Conservation (phyloP, 441 rosid genomes). For the Biscutella laevigata region DNA sequence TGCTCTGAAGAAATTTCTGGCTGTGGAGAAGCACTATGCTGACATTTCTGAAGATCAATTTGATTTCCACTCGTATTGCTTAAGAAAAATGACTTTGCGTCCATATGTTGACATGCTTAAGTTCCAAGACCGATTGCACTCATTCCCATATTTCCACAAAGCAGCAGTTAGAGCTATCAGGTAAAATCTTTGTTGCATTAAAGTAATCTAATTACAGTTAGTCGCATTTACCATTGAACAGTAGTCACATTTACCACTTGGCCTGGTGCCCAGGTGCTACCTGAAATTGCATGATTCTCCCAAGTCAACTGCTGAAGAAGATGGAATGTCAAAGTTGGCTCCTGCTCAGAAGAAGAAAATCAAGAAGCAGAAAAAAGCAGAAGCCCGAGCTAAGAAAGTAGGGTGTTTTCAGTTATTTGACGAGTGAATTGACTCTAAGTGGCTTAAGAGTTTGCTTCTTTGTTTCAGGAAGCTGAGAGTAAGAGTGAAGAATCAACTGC, state of each 20-base stretch:
- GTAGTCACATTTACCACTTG: slow-evolving; percentile 2
- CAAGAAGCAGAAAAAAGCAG: slow-evolving; percentile 90
- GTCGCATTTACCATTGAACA: too few relatives aligned
- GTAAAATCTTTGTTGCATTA: slow-evolving; percentile 32
- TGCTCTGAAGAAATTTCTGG: slow-evolving; percentile 84
- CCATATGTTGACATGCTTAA: slow-evolving; percentile 97
- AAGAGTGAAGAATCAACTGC: slow-evolving; percentile 78
- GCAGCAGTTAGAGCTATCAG: slow-evolving; percentile 97
- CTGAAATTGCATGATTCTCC: slow-evolving; percentile 81
- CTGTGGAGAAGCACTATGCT: slow-evolving; percentile 99
- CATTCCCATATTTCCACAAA: slow-evolving; percentile 89
- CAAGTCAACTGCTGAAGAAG: slow-evolving; percentile 68
- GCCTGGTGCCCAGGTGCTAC: slow-evolving; percentile 65
- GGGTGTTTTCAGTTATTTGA: slow-evolving; percentile 20
- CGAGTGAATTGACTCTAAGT: slow-evolving; percentile 7
- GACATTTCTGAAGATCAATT: slow-evolving; percentile 98
- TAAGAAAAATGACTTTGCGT: slow-evolving; percentile 96
- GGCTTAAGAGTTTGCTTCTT: slow-evolving; percentile 19
- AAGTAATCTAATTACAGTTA: neutral
- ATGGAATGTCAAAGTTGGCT: slow-evolving; percentile 66
- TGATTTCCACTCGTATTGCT: slow-evolving; percentile 98
- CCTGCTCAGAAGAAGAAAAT: slow-evolving; percentile 94
- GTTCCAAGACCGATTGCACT: slow-evolving; percentile 94
- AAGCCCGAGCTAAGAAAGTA: slow-evolving; percentile 97
- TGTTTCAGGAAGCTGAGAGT: slow-evolving; percentile 84